Evolutionary conservation across 1,139 yeast genomes (phyloP).

Genomic region (Pichia sp.): DNA sequence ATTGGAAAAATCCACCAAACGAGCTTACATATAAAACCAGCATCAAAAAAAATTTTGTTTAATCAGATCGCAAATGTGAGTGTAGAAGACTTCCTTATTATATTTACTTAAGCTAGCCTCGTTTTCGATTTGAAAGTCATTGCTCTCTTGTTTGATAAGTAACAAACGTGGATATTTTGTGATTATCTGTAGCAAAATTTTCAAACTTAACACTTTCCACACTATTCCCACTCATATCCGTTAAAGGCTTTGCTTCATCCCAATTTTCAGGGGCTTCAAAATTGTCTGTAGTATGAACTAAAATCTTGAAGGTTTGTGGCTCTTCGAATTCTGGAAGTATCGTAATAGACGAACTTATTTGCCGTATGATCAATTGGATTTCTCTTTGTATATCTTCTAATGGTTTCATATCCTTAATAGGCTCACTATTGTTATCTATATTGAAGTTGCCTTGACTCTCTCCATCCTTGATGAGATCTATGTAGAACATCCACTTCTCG

Average conservation of each 20-base stretch:
- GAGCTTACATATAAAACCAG: slow-evolving; percentile 9
- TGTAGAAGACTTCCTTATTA: too few species aligned
- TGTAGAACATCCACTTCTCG: slow-evolving; percentile 85
- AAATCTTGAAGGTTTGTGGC: slow-evolving; percentile 76
- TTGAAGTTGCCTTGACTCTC: not conserved
- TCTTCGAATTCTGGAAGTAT: slow-evolving; percentile 68
- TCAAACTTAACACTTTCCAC: slow-evolving; percentile 69
- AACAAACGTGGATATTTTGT: slow-evolving; percentile 72
- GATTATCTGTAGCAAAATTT: slow-evolving; percentile 64
- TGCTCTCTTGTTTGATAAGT: slow-evolving; percentile 46
- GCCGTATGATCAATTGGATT: slow-evolving; percentile 81
- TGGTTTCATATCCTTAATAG: slow-evolving; percentile 2
- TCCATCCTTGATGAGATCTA: slow-evolving; percentile 37
- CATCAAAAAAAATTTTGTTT: not conserved
- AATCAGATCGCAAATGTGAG: too few species aligned
- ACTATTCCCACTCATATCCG: slow-evolving; percentile 46
- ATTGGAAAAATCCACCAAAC: slow-evolving; percentile 19
- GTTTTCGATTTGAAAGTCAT: not conserved
- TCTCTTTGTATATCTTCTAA: slow-evolving; percentile 60
- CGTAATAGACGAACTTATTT: slow-evolving; percentile 83
- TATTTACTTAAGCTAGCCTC: not conserved
- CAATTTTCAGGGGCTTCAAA: slow-evolving; percentile 77
- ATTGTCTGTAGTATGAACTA: slow-evolving; percentile 77
- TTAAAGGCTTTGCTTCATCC: slow-evolving; percentile 49
- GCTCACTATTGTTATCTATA: not conserved